These are phyloP conservation scores for Persicaria maculosa DNA, from an alignment of 148 eudicot genomes.

Conservation along the genomic window DNA sequence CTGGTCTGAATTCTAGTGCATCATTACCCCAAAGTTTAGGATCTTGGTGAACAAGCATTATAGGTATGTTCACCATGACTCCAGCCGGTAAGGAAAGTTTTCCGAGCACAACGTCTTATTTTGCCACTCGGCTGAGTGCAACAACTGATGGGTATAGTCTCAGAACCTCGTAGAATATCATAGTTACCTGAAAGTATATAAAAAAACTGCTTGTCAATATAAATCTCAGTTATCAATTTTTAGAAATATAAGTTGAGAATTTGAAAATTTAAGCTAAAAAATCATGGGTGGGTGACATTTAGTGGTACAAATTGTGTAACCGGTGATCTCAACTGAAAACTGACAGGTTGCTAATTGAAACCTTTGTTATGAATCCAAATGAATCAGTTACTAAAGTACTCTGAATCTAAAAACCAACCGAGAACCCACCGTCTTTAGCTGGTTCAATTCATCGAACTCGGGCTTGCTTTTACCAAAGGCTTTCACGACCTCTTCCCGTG, in stretches of 20 bases:
- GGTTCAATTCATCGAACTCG: background rate
- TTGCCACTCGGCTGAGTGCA: constrained; percentile 17
- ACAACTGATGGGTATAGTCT: constrained; percentile 27
- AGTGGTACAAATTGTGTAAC: too few relatives aligned
- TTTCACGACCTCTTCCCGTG: constrained; percentile 14
- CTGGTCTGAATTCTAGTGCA: constrained; percentile 23
- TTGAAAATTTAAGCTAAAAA: too few relatives aligned
- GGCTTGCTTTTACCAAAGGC: constrained; percentile 4
- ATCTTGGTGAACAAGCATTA: constrained; percentile 24
- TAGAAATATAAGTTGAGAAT: too few relatives aligned
- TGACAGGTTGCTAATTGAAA: too few relatives aligned
- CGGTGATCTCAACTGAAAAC: too few relatives aligned
- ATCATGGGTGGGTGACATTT: too few relatives aligned
- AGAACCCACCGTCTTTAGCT: constrained; percentile 18
- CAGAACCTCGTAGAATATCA: constrained; percentile 29
- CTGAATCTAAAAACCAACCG: background rate
- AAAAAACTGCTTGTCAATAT: background rate
- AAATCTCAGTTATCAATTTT: too few relatives aligned
- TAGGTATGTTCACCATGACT: constrained; percentile 23
- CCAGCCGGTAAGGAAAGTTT: constrained; percentile 21
- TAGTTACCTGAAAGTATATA: constrained; percentile 20
- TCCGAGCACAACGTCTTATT: constrained; percentile 22
- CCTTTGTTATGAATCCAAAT: background rate
- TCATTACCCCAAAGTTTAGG: constrained; percentile 28
- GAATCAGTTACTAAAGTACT: background rate